Conservation (phyloP, 345 rosid species). For the Moringa oleifera region DNA sequence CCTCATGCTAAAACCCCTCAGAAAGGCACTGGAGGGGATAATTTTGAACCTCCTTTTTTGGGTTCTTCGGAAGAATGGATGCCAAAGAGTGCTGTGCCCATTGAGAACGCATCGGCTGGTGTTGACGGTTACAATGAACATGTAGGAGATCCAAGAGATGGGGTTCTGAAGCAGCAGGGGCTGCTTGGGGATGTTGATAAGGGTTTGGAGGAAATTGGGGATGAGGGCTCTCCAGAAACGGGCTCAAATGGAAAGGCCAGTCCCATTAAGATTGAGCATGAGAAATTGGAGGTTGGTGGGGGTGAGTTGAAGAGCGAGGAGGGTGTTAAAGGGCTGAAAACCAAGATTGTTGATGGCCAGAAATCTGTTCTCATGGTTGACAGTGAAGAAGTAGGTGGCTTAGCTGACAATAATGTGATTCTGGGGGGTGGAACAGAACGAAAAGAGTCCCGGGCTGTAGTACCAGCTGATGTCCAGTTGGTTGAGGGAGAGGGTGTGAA, state of each 20-base stretch:
- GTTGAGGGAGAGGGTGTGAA: constrained; percentile 31
- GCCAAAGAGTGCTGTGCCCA: constrained; percentile 22
- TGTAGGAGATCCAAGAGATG: constrained; percentile 12
- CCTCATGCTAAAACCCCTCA: constrained; percentile 7
- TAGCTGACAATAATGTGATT: constrained; percentile 14
- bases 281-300: constrained; percentile 18
- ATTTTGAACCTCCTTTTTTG: constrained; percentile 12
- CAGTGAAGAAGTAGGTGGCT: constrained; percentile 7
- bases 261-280: constrained; percentile 9
- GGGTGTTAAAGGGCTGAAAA: constrained; percentile 17
- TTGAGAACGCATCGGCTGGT: constrained; percentile 10
- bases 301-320: constrained; percentile 23
- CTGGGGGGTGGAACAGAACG: constrained; percentile 8
- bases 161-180: constrained; percentile 22
- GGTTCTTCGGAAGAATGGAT: constrained; percentile 20
- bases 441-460: constrained; percentile 7
- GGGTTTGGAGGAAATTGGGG: constrained; percentile 18
- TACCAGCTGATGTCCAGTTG: constrained; percentile 16
- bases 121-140: constrained; percentile 24
- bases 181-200: constrained; percentile 13
- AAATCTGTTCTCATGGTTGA: neutral
- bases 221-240: constrained; percentile 24
- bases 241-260: constrained; percentile 7
- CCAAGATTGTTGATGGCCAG: constrained; percentile 18
- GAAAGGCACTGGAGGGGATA: constrained; percentile 8